Percentiles rank a stretch among this genome's conserved stretches.
Evolutionary conservation across 257 asterid species (phyloP).

Genomic region (Plectranthus barbatus): DNA sequence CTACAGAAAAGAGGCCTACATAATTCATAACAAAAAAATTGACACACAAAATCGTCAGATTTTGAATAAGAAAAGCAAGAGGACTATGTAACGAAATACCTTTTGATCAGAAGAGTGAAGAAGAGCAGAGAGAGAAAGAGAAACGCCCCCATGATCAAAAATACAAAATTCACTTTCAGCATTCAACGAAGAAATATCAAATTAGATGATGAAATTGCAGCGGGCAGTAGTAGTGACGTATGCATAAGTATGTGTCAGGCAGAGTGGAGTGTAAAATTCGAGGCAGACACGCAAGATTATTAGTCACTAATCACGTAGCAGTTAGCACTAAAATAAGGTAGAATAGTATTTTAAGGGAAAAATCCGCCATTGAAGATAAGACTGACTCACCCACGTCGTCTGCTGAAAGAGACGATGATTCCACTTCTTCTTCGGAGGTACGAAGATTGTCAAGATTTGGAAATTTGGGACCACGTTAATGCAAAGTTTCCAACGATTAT

Average conservation of each 20-base stretch:
- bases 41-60: not conserved
- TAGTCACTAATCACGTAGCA: not conserved
- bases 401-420: no score
- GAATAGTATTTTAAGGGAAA: no score
- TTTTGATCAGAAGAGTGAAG: slow-evolving; percentile 12
- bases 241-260: no score
- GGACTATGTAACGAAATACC: slow-evolving; percentile 19
- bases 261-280: no score
- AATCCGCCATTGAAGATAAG: no score
- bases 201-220: not conserved
- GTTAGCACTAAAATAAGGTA: no score
- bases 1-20: not conserved
- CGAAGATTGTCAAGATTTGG: no score
- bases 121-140: slow-evolving; percentile 17
- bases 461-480: no score
- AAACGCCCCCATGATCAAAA: slow-evolving; percentile 16
- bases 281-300: not conserved
- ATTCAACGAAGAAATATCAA: not conserved
- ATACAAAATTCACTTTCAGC: not conserved
- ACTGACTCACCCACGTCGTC: no score
- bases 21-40: not conserved
- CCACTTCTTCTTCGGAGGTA: no score
- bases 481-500: no score
- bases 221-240: no score
- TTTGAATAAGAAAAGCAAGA: not conserved